Evolutionary conservation across 306 rosid genomes (phyloP).

Genomic region (Acmispon strigosus): DNA sequence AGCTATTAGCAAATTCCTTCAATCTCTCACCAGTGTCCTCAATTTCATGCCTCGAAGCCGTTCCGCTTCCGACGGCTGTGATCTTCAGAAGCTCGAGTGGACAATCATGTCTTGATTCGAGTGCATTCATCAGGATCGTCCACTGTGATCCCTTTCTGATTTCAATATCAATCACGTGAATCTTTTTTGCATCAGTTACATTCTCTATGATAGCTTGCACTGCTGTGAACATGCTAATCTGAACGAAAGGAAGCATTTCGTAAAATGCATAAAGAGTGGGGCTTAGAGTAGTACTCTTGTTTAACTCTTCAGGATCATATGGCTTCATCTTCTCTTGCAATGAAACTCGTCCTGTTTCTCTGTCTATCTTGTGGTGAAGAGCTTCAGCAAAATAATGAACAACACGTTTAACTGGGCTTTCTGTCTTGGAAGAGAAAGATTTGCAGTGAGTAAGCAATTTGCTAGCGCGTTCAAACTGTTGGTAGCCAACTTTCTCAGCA

Average conservation of each 20-base stretch:
- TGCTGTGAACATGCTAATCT: constrained; percentile 14
- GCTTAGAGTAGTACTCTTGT: constrained; percentile 18
- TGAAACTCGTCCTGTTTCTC: constrained; percentile 44
- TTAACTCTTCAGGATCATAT: constrained; percentile 25
- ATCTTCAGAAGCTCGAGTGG: constrained; percentile 32
- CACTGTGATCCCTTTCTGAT: constrained; percentile 26
- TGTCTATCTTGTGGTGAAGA: constrained; percentile 43
- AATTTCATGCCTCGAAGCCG: neutral
- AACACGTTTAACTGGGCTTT: constrained; percentile 42
- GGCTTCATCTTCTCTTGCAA: neutral
- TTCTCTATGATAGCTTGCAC: constrained; percentile 34
- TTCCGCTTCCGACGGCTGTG: constrained; percentile 29
- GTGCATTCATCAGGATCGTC: constrained; percentile 30
- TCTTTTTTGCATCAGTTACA: constrained; percentile 24
- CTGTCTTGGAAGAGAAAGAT: constrained; percentile 27
- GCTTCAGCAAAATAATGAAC: constrained; percentile 51
- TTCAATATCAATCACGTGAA: constrained; percentile 37
- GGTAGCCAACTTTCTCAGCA: constrained; percentile 57
- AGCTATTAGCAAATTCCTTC: constrained; percentile 24
- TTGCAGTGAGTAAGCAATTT: constrained; percentile 38
- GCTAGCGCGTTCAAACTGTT: constrained; percentile 42
- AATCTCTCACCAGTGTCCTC: constrained; percentile 32
- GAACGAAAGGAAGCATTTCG: constrained; percentile 24
- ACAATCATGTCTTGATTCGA: constrained; percentile 14
- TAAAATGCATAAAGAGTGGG: constrained; percentile 19